A percentile compares a stretch with the other conserved stretches of the same genome.
Evolutionary conservation across 345 rosid genomes (phyloP).

Genomic region (Combretum micranthum): DNA sequence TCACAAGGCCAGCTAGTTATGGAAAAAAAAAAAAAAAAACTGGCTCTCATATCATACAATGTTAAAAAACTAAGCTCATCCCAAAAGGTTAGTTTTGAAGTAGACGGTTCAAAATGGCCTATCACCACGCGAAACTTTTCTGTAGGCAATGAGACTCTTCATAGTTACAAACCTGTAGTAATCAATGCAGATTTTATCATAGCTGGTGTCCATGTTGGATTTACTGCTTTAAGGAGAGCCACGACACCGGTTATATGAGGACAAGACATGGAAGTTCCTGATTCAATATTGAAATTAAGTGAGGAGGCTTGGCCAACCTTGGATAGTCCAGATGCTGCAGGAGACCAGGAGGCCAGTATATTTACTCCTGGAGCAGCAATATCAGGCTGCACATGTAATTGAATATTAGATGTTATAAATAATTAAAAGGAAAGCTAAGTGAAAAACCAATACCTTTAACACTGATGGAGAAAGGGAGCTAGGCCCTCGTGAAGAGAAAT

Average conservation of each 20-base stretch:
- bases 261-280: conserved; percentile 60
- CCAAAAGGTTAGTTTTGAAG: neutral
- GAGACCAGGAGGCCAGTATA: conserved; percentile 53
- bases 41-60: no score
- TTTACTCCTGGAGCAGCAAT: conserved; percentile 61
- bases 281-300: conserved; percentile 32
- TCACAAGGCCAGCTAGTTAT: no score
- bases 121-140: neutral
- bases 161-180: conserved; percentile 31
- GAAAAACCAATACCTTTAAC: conserved; percentile 30
- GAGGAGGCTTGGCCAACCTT: conserved; percentile 3
- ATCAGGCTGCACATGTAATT: conserved; percentile 37
- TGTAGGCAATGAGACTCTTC: neutral
- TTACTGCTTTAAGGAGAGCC: conserved; percentile 38
- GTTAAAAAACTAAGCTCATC: neutral
- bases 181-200: conserved; percentile 48
- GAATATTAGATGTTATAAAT: neutral
- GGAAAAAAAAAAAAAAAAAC: no score
- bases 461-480: conserved; percentile 46
- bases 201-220: conserved; percentile 55
- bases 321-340: conserved; percentile 15
- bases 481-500: conserved; percentile 56
- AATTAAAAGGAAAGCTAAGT: neutral
- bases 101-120: neutral
- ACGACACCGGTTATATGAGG: conserved; percentile 50